Evolutionary conservation across 768 basidiomycete genomes (phyloP).

Genomic region (Calocera cornea): DNA sequence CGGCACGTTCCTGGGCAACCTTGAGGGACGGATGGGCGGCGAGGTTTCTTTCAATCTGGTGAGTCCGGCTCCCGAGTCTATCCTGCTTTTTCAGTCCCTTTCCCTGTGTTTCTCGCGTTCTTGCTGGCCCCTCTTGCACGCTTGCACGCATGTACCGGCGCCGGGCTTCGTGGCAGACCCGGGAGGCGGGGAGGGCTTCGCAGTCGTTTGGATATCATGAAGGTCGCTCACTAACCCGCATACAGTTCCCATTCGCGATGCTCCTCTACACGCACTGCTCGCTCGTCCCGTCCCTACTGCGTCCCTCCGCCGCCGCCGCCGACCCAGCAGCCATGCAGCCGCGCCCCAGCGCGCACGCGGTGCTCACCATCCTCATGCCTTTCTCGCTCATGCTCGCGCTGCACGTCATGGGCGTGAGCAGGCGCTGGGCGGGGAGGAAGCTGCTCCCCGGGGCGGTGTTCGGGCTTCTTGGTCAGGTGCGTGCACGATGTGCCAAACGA

Average conservation of each 20-base stretch:
- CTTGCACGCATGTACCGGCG: too few species aligned
- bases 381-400: constrained; percentile 21
- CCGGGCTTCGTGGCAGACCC: too few species aligned
- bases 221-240: too few species aligned
- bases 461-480: not conserved
- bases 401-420: not conserved
- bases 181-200: too few species aligned
- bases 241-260: constrained; percentile 69
- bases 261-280: constrained; percentile 61
- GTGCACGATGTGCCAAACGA: too few species aligned
- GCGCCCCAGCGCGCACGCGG: constrained; percentile 56
- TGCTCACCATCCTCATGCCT: constrained; percentile 60
- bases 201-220: too few species aligned
- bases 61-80: constrained; percentile 18
- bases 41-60: constrained; percentile 46
- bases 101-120: constrained; percentile 4
- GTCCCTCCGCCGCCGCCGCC: constrained; percentile 10
- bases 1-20: constrained; percentile 50
- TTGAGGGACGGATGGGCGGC: constrained; percentile 36
- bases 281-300: constrained; percentile 38
- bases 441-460: not conserved
- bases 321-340: constrained; percentile 36
- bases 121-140: too few species aligned
- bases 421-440: not conserved
- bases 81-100: constrained; percentile 7